Conservation (phyloP, 2,329 filamentous ascomycete genomes). For the Aspergillus aculeatus region DNA sequence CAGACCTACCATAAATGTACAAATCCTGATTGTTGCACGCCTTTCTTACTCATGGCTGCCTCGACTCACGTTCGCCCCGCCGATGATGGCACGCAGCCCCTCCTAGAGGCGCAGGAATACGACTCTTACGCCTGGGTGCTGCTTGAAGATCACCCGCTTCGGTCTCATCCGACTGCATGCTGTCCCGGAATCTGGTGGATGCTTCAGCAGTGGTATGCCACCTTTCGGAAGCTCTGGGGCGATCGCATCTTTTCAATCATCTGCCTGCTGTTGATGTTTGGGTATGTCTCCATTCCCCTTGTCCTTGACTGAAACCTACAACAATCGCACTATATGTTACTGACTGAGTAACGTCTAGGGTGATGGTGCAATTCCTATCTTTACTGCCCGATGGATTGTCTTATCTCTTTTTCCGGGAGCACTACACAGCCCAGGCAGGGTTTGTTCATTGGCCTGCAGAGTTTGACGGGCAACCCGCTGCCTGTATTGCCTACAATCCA, state of each 20-base stretch:
- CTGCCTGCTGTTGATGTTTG: slow-evolving; percentile 26
- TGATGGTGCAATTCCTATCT: slow-evolving; percentile 22
- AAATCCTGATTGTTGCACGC: not conserved
- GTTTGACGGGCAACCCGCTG: slow-evolving; percentile 11
- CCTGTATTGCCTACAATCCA: slow-evolving; percentile 25
- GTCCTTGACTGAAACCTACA: too few species aligned
- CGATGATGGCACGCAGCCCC: slow-evolving; percentile 1
- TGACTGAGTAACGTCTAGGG: slow-evolving; percentile 9
- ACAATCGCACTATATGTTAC: not conserved
- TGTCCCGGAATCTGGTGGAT: slow-evolving; percentile 26
- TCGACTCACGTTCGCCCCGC: not conserved
- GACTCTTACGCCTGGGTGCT: slow-evolving; percentile 21
- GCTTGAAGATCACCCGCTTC: slow-evolving; percentile 36
- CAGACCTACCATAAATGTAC: not conserved
- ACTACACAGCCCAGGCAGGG: slow-evolving; percentile 4
- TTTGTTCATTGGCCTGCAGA: slow-evolving; percentile 17
- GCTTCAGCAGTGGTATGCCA: slow-evolving; percentile 17
- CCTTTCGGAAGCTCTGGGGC: slow-evolving; percentile 19
- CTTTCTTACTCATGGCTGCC: slow-evolving; percentile 8
- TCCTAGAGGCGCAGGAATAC: slow-evolving; percentile 14
- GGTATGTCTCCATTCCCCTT: slow-evolving; percentile 14
- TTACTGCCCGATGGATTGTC: slow-evolving; percentile 19
- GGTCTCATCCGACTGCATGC: slow-evolving; percentile 32
- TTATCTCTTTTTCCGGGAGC: slow-evolving; percentile 15
- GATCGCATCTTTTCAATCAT: slow-evolving; percentile 23